phyloP scores from a whole-genome alignment of 495 filamentous ascomycete genomes.

The Aspergillus hancockii region DNA sequence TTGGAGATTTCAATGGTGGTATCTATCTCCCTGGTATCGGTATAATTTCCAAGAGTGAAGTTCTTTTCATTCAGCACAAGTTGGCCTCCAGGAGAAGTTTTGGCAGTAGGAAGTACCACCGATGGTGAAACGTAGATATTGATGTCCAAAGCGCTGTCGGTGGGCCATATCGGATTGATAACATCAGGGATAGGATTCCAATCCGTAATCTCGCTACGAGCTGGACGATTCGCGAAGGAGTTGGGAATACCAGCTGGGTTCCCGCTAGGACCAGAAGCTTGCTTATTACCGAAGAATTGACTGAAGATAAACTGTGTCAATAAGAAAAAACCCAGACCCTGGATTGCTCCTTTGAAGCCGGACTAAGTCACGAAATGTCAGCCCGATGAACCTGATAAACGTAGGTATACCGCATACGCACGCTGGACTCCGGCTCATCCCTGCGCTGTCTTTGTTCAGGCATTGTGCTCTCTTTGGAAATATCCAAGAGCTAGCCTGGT shows the following conservation, averaged over 20 bases:
- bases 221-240: constrained; percentile 66
- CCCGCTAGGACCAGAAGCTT: constrained; percentile 42
- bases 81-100: constrained; percentile 50
- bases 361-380: constrained; percentile 40
- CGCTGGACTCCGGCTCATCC: constrained; percentile 36
- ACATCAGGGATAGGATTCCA: constrained; percentile 75
- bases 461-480: constrained; percentile 33
- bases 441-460: constrained; percentile 46
- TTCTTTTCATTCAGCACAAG: constrained; percentile 77
- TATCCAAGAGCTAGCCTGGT: neutral
- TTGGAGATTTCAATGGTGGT: constrained; percentile 77
- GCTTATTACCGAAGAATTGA: constrained; percentile 54
- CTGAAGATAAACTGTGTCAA: constrained; percentile 63
- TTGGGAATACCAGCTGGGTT: constrained; percentile 58
- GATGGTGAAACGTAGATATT: constrained; percentile 80
- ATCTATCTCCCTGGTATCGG: constrained; percentile 74
- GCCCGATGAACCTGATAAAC: constrained; percentile 17
- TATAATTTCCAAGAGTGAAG: constrained; percentile 79
- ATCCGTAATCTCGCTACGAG: constrained; percentile 56
- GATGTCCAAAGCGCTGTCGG: constrained; percentile 77
- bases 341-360: constrained; percentile 56
- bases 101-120: constrained; percentile 66
- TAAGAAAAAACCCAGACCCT: constrained; percentile 71
- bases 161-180: constrained; percentile 85
- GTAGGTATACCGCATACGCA: constrained; percentile 28